A percentile compares a stretch with the other conserved stretches of the same genome.
Conservation (phyloP, 495 filamentous ascomycete species). For the Recurvomyces mirabilis region DNA sequence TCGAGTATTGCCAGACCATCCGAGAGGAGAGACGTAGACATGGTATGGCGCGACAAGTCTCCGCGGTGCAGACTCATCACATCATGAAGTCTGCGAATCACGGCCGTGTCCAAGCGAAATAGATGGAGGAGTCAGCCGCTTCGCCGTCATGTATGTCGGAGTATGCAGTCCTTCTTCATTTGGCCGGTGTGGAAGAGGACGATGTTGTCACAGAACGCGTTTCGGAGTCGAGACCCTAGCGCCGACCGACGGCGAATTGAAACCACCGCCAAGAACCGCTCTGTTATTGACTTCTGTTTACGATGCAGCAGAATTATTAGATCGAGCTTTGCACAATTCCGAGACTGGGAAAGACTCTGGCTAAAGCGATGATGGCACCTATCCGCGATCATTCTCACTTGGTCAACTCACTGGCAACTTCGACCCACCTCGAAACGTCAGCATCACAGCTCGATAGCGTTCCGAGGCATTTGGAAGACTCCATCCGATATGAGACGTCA, state of each 20-base stretch:
- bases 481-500: constrained; percentile 54
- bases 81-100: not conserved
- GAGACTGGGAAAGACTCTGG: too few species aligned
- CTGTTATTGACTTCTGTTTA: too few species aligned
- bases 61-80: not conserved
- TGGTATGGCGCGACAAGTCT: not conserved
- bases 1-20: too few species aligned
- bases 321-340: too few species aligned
- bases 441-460: constrained; percentile 58
- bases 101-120: not conserved
- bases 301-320: too few species aligned
- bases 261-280: too few species aligned
- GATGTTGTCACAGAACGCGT: too few species aligned
- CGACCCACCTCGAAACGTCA: constrained; percentile 63
- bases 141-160: not conserved
- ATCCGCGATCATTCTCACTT: constrained; percentile 39
- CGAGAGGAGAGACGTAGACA: too few species aligned
- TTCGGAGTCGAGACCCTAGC: too few species aligned
- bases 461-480: constrained; percentile 64
- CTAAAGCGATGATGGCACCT: constrained; percentile 19
- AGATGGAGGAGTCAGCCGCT: not conserved
- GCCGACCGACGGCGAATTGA: too few species aligned
- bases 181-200: too few species aligned
- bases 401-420: constrained; percentile 76
- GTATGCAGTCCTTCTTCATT: not conserved